Evolutionary conservation across 164 flowering plant genomes (phyloP), one percentile per base, ranked within the genome.

Genomic region (Magnolia sinica): DNA sequence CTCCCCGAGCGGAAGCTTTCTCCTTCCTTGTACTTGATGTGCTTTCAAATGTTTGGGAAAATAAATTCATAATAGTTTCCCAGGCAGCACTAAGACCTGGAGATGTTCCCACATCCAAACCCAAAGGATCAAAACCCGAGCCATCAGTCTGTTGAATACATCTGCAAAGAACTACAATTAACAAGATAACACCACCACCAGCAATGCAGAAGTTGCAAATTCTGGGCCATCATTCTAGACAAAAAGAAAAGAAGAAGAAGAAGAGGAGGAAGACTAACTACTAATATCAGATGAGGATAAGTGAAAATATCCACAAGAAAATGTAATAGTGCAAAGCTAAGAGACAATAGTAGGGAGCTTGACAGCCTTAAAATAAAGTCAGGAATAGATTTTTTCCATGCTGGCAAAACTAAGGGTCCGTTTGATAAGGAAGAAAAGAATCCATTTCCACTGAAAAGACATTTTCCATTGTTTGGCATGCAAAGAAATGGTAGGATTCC

Each of bases 101-200:
- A 61, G 81, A 73, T 55, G 79, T 70, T 77, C 87, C 89, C 72
- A 88, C 77, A 81, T 86, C 78, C 80, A 96, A 85, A 63, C 93
- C 90, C 88, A 96, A 80, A 50, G 99, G 99, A 84, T 96, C 98
- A 88, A 96, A 94, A 76, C 63, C 86, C 24, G 91, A 63, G 52
- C 74, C 84, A 72, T 88, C 87, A 67, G 50, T 77, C 31, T 64
- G 70, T 45, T 77, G 75, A 50, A 61, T 19, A 71, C 18, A 74
- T 78, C 99, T 91, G 91, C 50, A 81, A 80, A 68, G 52, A 77
- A 77, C 64, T 71, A 29, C 18, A 64, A 69, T 76, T 58, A 83
- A 73, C 66, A 71, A 66, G 24, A 52, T 23, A 68, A 73, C 31
- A 61, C 64, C 71, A 58, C 6, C 37, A 70, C 4, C 1, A 49